Evolutionary conservation across 768 basidiomycete species (phyloP), one percentile per base, ranked within the genome.

Genomic region (Trametes gibbosa): DNA sequence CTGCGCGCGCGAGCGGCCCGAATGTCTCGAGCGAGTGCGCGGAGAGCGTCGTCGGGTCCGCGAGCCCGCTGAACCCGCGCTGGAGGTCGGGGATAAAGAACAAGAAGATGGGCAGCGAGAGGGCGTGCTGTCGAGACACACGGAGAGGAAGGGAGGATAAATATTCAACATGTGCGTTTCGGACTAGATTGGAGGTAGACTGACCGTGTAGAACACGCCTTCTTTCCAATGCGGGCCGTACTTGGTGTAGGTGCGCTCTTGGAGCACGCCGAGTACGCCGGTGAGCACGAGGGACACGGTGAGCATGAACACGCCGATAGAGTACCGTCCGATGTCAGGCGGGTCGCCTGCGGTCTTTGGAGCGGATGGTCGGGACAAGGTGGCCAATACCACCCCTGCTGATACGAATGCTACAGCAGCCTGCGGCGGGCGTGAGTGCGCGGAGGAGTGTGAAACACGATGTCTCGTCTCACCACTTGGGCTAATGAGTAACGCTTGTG

Each of bases 201-300:
- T 47, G 68, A 92, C 91, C 32, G 86, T 89, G 70, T 93, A 95
- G 68, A 95, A 93, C 2, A 93, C 78, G 3, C 85, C 86, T 71
- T 93, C 92, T 65, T 81, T 83, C 92, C 92, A 95, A 63, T 80
- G 84, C 0, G 86, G 86, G 0, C 91, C 91, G 63, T 90, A 90
- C 43, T 73, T 77, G 53, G 72, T 77, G 69, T 89, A 95, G 8
- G 90, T 92, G 53, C 76, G 76, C 69, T 93, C 90, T 77, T 93
- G 91, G 37, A 90, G 74, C 24, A 89, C 68, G 1, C 92, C 92
- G 42, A 90, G 78, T 5, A 83, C 70, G 0, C 84, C 88, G 0
- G 86, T 85, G 52, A 89, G 78, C 47, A 92, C 69, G 41, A 91
- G 75, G 0, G 90, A 89, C 3, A 79, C 61, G 13, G 83, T 72